A percentile compares a stretch with the other conserved stretches of the same genome.
Evolutionary conservation across 2,329 filamentous ascomycete species (phyloP).

Genomic region (Phialophora expanda): DNA sequence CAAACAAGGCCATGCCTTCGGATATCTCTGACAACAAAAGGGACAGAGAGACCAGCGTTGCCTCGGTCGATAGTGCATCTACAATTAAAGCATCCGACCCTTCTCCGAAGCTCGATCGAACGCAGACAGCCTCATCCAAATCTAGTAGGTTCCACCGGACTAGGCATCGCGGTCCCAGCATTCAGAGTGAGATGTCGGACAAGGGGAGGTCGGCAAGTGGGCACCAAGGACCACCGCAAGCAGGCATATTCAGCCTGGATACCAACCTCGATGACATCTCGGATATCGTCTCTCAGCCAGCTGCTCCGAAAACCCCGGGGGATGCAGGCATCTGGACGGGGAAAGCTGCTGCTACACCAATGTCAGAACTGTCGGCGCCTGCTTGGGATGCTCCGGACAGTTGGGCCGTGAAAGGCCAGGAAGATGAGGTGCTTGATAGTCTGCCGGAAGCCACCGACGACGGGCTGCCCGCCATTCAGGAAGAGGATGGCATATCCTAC

Average conservation of each 20-base stretch:
- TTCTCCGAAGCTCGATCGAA: slow-evolving; percentile 39
- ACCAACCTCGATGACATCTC: slow-evolving; percentile 90
- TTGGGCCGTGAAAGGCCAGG: slow-evolving; percentile 81
- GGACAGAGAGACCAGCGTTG: slow-evolving; percentile 42
- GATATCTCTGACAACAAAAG: slow-evolving; percentile 32
- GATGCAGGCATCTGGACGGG: slow-evolving; percentile 44
- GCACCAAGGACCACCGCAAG: slow-evolving; percentile 49
- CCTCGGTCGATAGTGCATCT: slow-evolving; percentile 42
- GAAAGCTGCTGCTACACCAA: slow-evolving; percentile 42
- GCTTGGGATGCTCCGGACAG: slow-evolving; percentile 95
- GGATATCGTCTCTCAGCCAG: slow-evolving; percentile 77
- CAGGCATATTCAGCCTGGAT: slow-evolving; percentile 76
- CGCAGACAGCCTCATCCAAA: slow-evolving; percentile 37
- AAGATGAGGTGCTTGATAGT: slow-evolving; percentile 46
- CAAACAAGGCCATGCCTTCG: slow-evolving; percentile 26
- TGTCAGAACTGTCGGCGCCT: slow-evolving; percentile 53
- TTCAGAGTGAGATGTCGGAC: slow-evolving; percentile 56
- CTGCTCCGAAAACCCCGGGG: slow-evolving; percentile 68
- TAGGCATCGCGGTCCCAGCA: slow-evolving; percentile 34
- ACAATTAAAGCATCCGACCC: slow-evolving; percentile 40
- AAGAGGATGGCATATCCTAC: slow-evolving; percentile 77
- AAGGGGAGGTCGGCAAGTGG: slow-evolving; percentile 51
- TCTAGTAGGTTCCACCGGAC: slow-evolving; percentile 32
- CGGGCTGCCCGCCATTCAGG: slow-evolving; percentile 68
- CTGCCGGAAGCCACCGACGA: slow-evolving; percentile 63